Evolutionary conservation across 2,329 filamentous ascomycete species (phyloP), one percentile per base, ranked within the genome.

Genomic region (Neonectria neomacrospora): DNA sequence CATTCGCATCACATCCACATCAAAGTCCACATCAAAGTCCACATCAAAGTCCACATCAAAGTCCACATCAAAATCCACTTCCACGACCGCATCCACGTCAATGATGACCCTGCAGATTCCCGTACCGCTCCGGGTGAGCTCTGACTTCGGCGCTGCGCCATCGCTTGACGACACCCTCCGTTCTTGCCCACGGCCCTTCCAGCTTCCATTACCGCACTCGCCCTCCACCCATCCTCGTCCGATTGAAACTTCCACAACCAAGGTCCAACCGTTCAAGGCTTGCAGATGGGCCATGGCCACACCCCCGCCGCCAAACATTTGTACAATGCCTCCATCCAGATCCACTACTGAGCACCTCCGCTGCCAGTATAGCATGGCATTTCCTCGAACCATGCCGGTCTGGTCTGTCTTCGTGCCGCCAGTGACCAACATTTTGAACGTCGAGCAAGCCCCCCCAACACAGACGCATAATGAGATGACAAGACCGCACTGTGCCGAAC

Each of bases 91-190:
- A 39, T 57, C n/a, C 30, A 34, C 52, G 44, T 45, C 57, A 34
- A 42, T 63, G 51, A 53, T 42, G 59, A 54, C 60, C 60, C 60
- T 63, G 60, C 50, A 63, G 60, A 58, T 58, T 63, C 42, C 59
- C 60, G 54, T 48, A 54, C 55, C 34, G 54, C 60, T 58, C 48
- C 60, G 48, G 39, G 55, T 58, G 53, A 47, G 34, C 37, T 55
- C 57, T 55, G 37, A 48, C 50, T 59, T 63, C 34, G 61, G 51
- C 39, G 42, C 68, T 72, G 70, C 65, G 70, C 70, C 63, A 69
- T 58, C 51, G 62, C 59, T 65, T 65, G 62, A 61, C 53, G 61
- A 67, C 61, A 62, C 63, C 61, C 57, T 64, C 47, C 20, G 10
- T 45, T 51, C 41, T 58, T 32, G 34, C 47, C 50, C 28, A 32